Conservation (phyloP, 2,329 filamentous ascomycete genomes). For the Fusarium incarnatum region DNA sequence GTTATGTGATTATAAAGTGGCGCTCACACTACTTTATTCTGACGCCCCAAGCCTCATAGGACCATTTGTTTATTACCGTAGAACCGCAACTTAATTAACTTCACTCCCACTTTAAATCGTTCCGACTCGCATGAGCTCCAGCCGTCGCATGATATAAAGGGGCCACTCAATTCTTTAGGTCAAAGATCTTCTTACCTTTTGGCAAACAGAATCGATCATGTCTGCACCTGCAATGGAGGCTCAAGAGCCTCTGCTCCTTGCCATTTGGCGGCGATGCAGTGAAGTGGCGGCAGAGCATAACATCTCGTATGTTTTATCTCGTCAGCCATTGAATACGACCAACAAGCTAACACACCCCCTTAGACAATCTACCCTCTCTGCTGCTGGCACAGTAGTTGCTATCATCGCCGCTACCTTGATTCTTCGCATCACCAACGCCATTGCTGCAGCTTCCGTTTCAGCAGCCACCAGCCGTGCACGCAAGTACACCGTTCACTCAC, state of each 20-base stretch:
- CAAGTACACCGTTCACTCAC: conserved; percentile 70
- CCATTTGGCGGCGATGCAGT: conserved; percentile 36
- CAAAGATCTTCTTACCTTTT: neutral
- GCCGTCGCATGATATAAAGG: conserved; percentile 36
- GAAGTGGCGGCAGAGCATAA: conserved; percentile 41
- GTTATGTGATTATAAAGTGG: neutral
- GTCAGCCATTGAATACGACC: conserved; percentile 11
- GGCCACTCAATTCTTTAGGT: conserved; percentile 1
- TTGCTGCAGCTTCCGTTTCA: conserved; percentile 35
- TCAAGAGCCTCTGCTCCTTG: conserved; percentile 34
- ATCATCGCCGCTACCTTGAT: conserved; percentile 49
- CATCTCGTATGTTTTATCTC: conserved; percentile 41
- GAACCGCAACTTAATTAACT: conserved; percentile 1
- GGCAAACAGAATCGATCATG: neutral
- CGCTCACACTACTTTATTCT: neutral
- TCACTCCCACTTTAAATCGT: conserved; percentile 25
- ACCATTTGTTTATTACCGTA: neutral
- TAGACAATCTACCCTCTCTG: conserved; percentile 48
- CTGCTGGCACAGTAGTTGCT: conserved; percentile 46
- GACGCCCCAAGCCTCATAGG: neutral
- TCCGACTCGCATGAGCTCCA: conserved; percentile 10
- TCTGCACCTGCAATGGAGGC: conserved; percentile 29
- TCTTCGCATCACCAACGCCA: conserved; percentile 45
- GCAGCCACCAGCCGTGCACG: conserved; percentile 58
- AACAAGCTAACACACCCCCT: conserved; percentile 5